These are phyloP conservation scores for Yamadazyma philogaea DNA, from an alignment of 805 yeast genomes.

Conservation along the genomic window DNA sequence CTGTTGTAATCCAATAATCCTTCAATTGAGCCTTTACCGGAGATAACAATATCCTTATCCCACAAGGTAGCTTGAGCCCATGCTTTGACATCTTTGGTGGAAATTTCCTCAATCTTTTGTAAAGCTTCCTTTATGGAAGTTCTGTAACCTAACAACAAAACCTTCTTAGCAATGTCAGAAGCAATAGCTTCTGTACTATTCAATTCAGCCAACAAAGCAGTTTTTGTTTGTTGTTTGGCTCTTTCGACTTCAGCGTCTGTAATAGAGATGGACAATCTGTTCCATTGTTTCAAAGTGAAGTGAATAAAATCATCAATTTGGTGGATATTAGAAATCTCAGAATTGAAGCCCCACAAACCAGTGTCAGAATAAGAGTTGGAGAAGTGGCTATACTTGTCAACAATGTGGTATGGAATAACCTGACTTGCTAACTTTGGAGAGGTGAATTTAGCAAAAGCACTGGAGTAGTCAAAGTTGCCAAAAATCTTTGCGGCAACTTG, in stretches of 20 bases:
- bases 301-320: constrained; percentile 75
- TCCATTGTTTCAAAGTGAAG: constrained; percentile 83
- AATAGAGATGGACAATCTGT: constrained; percentile 72
- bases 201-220: constrained; percentile 52
- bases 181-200: constrained; percentile 51
- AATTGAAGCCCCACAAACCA: constrained; percentile 81
- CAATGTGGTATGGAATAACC: constrained; percentile 68
- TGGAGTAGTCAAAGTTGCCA: constrained; percentile 52
- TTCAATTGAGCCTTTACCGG: constrained; percentile 86
- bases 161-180: constrained; percentile 55
- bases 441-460: constrained; percentile 47
- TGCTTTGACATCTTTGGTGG: constrained; percentile 55
- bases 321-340: constrained; percentile 57
- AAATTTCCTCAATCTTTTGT: constrained; percentile 60
- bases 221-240: constrained; percentile 70
- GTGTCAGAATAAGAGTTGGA: constrained; percentile 69
- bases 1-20: constrained; percentile 79
- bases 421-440: constrained; percentile 70
- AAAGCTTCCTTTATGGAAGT: constrained; percentile 57
- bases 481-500: constrained; percentile 66
- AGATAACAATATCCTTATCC: constrained; percentile 79
- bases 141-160: constrained; percentile 60
- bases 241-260: constrained; percentile 75
- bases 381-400: constrained; percentile 70
- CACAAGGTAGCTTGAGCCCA: constrained; percentile 78